Evolutionary conservation across 2,329 filamentous ascomycete species (phyloP).

Genomic region (Didymella segeticola): DNA sequence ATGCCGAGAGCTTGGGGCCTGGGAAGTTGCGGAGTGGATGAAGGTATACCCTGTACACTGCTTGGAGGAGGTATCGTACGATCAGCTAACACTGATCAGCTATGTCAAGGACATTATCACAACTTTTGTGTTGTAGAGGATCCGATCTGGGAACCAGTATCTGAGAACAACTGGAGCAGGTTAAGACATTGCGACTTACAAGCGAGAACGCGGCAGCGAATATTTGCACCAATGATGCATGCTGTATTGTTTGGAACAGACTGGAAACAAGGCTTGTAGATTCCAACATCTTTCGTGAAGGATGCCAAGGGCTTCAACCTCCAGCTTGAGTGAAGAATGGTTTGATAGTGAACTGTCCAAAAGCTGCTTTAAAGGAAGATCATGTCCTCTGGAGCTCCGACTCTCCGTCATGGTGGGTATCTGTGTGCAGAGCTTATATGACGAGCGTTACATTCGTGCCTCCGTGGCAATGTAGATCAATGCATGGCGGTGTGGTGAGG

Average conservation of each 20-base stretch:
- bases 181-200: too few species aligned
- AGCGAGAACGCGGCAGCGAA: background rate
- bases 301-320: background rate
- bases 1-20: constrained; percentile 49
- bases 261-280: background rate
- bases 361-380: too few species aligned
- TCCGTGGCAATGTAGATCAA: too few species aligned
- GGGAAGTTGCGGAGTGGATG: constrained; percentile 53
- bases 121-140: too few species aligned
- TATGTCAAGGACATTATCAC: background rate
- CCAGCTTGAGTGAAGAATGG: background rate
- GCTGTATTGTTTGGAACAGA: background rate
- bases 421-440: background rate
- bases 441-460: too few species aligned
- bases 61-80: background rate
- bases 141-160: too few species aligned
- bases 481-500: too few species aligned
- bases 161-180: too few species aligned
- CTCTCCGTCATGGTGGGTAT: background rate
- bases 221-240: background rate
- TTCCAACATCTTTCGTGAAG: background rate
- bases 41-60: constrained; percentile 28
- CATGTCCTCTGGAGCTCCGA: too few species aligned
- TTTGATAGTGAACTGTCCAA: too few species aligned
- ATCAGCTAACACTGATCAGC: background rate